Conservation (phyloP, 805 yeast species). For the Barnettozyma siamensis region DNA sequence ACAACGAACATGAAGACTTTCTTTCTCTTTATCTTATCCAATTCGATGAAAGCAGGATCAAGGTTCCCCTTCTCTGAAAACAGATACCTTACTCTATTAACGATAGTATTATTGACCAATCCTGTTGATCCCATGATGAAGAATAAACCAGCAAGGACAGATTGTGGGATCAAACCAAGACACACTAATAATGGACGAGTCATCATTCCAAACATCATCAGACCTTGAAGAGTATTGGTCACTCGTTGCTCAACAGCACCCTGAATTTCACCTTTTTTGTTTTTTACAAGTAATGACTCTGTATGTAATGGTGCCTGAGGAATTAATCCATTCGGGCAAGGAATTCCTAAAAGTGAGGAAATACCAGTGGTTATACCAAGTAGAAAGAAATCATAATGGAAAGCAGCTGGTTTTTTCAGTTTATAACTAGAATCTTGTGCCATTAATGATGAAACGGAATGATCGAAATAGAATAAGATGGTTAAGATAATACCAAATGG, state of each 20-base stretch:
- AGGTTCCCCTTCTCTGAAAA: slow-evolving; percentile 31
- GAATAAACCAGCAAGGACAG: slow-evolving; percentile 86
- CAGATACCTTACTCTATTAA: slow-evolving; percentile 55
- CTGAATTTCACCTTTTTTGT: slow-evolving; percentile 17
- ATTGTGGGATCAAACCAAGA: slow-evolving; percentile 83
- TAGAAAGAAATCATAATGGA: slow-evolving; percentile 87
- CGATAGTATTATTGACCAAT: slow-evolving; percentile 57
- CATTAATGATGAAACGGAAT: slow-evolving; percentile 88
- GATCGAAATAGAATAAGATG: slow-evolving; percentile 86
- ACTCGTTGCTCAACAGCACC: slow-evolving; percentile 84
- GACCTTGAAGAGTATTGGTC: slow-evolving; percentile 80
- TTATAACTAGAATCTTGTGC: slow-evolving; percentile 84
- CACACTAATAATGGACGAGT: slow-evolving; percentile 78
- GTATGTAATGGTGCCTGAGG: slow-evolving; percentile 98
- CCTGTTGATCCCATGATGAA: slow-evolving; percentile 91
- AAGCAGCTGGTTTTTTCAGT: slow-evolving; percentile 77
- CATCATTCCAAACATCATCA: slow-evolving; percentile 82
- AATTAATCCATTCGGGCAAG: slow-evolving; percentile 93
- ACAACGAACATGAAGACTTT: slow-evolving; percentile 47
- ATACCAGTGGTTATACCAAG: slow-evolving; percentile 84
- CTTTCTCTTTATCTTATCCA: slow-evolving; percentile 28
- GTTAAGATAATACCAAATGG: slow-evolving; percentile 90
- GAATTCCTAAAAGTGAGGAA: slow-evolving; percentile 83
- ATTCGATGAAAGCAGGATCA: slow-evolving; percentile 12
- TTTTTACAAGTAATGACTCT: slow-evolving; percentile 55